A percentile compares a stretch with the other conserved stretches of the same genome.
Conservation (phyloP, 495 filamentous ascomycete genomes). For the Venustampulla echinocandica region DNA sequence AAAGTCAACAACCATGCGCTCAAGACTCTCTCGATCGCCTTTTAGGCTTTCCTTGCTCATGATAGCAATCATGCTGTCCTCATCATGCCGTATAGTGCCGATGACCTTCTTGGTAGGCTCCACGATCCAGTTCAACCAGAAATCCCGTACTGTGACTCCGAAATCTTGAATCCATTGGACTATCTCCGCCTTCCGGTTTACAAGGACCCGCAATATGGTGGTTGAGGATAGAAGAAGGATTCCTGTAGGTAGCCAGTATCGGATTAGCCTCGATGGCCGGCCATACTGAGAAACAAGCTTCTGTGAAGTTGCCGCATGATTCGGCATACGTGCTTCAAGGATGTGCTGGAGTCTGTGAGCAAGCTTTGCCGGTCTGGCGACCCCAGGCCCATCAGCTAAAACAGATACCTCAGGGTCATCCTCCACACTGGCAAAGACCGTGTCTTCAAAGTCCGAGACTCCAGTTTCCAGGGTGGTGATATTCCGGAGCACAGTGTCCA, state of each 20-base stretch:
- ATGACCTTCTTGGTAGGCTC: conserved; percentile 75
- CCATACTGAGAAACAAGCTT: conserved; percentile 51
- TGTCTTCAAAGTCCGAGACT: conserved; percentile 66
- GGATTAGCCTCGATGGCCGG: conserved; percentile 62
- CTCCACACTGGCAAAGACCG: conserved; percentile 54
- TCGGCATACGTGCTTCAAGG: conserved; percentile 49
- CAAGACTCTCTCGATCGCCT: conserved; percentile 82
- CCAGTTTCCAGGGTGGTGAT: conserved; percentile 43
- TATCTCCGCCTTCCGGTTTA: conserved; percentile 63
- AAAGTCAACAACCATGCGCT: conserved; percentile 97
- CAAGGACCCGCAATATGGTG: conserved; percentile 66
- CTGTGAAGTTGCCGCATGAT: conserved; percentile 44
- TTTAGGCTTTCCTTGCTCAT: conserved; percentile 87
- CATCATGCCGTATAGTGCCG: conserved; percentile 84
- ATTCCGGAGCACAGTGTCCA: conserved; percentile 67
- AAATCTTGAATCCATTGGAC: conserved; percentile 66
- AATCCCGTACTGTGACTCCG: conserved; percentile 70
- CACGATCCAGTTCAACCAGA: conserved; percentile 93
- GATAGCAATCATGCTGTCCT: conserved; percentile 83
- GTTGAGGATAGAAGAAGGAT: conserved; percentile 66
- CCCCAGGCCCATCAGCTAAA: conserved; percentile 28
- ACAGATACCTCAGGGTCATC: conserved; percentile 47
- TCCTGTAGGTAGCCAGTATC: conserved; percentile 78
- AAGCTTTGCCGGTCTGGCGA: conserved; percentile 45
- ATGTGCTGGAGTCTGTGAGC: conserved; percentile 60